These are phyloP conservation scores for Microbotryum violaceum DNA, from an alignment of 1,284 basidiomycete species.

Conservation along the genomic window DNA sequence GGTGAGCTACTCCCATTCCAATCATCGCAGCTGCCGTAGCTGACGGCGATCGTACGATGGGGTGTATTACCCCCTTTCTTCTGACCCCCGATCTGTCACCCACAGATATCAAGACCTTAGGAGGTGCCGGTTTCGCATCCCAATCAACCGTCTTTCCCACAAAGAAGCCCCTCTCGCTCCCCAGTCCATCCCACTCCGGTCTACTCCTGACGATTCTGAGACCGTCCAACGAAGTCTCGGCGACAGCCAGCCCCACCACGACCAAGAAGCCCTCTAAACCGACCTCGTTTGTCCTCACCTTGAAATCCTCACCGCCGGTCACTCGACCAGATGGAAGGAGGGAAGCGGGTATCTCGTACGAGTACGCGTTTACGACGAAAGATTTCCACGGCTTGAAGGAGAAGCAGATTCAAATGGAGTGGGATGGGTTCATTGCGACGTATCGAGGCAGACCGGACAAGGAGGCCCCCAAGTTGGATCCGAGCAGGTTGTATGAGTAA, in stretches of 20 bases:
- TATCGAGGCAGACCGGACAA: constrained; percentile 42
- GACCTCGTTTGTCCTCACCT: constrained; percentile 41
- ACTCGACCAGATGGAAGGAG: constrained; percentile 40
- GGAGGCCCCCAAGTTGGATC: constrained; percentile 38
- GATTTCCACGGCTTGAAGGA: neutral
- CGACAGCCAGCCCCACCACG: constrained; percentile 4
- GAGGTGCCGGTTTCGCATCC: constrained; percentile 49
- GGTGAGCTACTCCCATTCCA: constrained; percentile 14
- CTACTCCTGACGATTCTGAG: constrained; percentile 23
- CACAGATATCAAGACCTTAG: constrained; percentile 46
- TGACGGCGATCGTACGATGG: constrained; percentile 31
- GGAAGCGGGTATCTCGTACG: constrained; percentile 44
- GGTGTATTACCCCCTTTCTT: constrained; percentile 21
- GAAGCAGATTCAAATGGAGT: constrained; percentile 36
- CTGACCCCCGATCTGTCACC: neutral
- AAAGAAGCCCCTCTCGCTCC: constrained; percentile 28
- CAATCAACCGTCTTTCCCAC: constrained; percentile 41
- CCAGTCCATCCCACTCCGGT: constrained; percentile 32
- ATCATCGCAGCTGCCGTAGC: constrained; percentile 11
- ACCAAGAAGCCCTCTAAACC: constrained; percentile 13
- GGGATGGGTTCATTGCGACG: constrained; percentile 43
- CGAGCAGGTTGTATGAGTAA: constrained; percentile 35
- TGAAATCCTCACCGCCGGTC: constrained; percentile 42
- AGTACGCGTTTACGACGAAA: constrained; percentile 40
- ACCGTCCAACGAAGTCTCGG: constrained; percentile 25